phyloP scores from a whole-genome alignment of 257 asterid genomes.

The Solanum bulbocastanum region DNA sequence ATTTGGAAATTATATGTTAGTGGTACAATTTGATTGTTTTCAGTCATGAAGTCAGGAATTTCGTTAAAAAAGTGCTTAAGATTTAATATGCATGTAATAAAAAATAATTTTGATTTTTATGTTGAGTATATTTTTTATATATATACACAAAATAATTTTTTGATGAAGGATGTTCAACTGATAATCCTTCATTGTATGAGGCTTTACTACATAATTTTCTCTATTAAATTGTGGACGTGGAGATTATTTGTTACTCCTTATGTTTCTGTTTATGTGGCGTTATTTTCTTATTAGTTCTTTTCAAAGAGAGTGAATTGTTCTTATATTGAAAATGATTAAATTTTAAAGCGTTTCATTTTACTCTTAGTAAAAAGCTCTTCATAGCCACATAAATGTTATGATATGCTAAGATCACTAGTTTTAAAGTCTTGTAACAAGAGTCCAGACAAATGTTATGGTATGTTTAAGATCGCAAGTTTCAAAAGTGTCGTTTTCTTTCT shows the following conservation, averaged over 20 bases:
- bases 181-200: background rate
- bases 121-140: background rate
- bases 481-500: fast-evolving
- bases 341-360: background rate
- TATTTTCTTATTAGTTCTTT: background rate
- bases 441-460: background rate
- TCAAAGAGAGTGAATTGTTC: background rate
- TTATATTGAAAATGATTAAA: background rate
- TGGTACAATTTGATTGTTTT: background rate
- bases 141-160: background rate
- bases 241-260: background rate
- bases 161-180: background rate
- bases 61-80: background rate
- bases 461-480: background rate
- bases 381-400: background rate
- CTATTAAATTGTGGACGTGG: background rate
- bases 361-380: background rate
- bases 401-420: background rate
- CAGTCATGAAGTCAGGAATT: background rate
- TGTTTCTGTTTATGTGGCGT: no score
- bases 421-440: background rate
- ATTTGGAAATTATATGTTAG: background rate
- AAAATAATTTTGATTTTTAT: background rate
- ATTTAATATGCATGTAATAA: background rate
- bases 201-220: background rate